Conservation (phyloP, 2,329 filamentous ascomycete genomes). For the Clonostachys chloroleuca region DNA sequence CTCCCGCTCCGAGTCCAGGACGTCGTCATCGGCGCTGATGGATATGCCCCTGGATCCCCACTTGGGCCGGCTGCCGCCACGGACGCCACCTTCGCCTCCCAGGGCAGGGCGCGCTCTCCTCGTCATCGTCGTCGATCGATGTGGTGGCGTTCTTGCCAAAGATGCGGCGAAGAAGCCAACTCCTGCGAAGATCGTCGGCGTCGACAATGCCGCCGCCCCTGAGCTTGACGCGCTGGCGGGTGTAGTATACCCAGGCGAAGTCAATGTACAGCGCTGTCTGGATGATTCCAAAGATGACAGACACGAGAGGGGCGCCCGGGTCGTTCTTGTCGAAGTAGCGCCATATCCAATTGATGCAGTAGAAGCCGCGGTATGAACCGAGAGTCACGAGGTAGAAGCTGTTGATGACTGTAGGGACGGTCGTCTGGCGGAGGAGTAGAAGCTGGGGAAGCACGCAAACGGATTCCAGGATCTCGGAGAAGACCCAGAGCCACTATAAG, state of each 20-base stretch:
- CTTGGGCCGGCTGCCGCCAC: constrained; percentile 36
- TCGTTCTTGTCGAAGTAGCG: constrained; percentile 57
- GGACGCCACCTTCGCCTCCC: constrained; percentile 22
- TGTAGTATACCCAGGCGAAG: constrained; percentile 97
- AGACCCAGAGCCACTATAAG: constrained; percentile 72
- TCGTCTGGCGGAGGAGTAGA: constrained; percentile 88
- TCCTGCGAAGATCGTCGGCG: constrained; percentile 78
- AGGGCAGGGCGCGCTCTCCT: constrained; percentile 53
- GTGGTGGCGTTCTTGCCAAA: constrained; percentile 51
- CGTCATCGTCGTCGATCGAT: constrained; percentile 45
- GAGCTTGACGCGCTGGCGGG: constrained; percentile 88
- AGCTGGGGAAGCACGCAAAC: constrained; percentile 89
- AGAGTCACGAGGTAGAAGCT: constrained; percentile 91
- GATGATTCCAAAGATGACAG: constrained; percentile 80
- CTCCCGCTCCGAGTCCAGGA: constrained; percentile 45
- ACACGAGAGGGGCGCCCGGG: constrained; percentile 61
- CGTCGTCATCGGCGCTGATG: constrained; percentile 60
- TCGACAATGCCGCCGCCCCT: constrained; percentile 83
- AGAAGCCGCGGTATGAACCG: constrained; percentile 82
- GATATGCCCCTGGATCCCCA: constrained; percentile 65
- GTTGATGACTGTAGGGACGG: constrained; percentile 90
- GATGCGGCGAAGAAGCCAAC: constrained; percentile 78
- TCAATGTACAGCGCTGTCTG: constrained; percentile 90
- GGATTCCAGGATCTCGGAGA: constrained; percentile 89
- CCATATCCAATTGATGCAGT: constrained; percentile 87